Base-by-base conservation (phyloP, 768 basidiomycete species). In the Termitomyces eurrhizus region DNA sequence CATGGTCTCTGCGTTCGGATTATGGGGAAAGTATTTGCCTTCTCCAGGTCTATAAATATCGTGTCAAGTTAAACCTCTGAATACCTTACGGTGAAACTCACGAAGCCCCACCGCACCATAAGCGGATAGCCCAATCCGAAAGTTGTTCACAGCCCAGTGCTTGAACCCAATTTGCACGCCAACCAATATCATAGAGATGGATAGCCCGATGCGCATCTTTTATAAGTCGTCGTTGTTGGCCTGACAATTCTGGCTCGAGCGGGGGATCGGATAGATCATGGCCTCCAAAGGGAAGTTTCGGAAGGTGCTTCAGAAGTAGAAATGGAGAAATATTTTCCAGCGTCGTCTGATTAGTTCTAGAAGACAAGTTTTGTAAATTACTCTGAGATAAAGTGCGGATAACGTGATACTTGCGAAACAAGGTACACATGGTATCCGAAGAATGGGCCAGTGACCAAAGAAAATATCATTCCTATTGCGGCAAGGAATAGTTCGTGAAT, bases 291-390 rank as follows among this genome's bases (percentile, higher is more conserved):
- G 86, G 86, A 12, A 89, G 75, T 4, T 82, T 81, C 36, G 92
- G 88, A 32, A 93, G 75, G 66, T 90, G 74, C 57, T 87, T 84
- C 54, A 94, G 77, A 14, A 93, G 77, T 32, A 89, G 70, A 70
- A 89, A 93, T 1, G 90, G 90, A 0, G 90, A 84, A 42, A 92
- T 78, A 58, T 84, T 79, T 68, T 93, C 92, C 24, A 92, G 63
- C 0, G 92, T 93, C n/a, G 92, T 93, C 74, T 93, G 90, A 69
- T 93, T 93, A 32, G 87, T 92, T 39, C 90, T 92, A 61, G 37
- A 56, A n/a, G 32, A 54, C 9, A 37, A 14, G 37, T n/a, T 32
- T 26, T 16, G n/a, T 46, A 26, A 41, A 2, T 36, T 29, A 39
- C 33, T 42, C 54, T 48, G 48, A 32, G 26, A 45, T 41, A 24